Evolutionary conservation across 441 rosid genomes (phyloP).

Genomic region (Pelargonium myrrhifolium): DNA sequence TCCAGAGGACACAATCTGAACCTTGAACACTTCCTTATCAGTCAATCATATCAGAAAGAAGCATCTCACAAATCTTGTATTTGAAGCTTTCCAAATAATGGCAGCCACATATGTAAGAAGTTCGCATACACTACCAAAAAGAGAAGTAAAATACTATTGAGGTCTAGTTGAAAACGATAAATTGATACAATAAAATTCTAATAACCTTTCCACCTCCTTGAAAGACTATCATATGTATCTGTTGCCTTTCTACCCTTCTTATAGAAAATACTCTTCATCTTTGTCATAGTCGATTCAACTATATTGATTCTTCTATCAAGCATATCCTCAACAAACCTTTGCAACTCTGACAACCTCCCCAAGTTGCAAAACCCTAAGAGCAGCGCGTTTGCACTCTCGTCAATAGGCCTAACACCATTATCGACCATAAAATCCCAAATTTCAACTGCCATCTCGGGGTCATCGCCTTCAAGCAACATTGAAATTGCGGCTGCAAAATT

Average conservation of each 20-base stretch:
- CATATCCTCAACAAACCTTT: constrained; percentile 39
- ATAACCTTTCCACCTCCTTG: constrained; percentile 36
- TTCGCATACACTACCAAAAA: constrained; percentile 1
- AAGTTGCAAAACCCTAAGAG: constrained; percentile 43
- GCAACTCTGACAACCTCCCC: constrained; percentile 39
- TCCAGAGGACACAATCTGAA: not conserved
- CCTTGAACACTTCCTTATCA: not conserved
- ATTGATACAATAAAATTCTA: constrained; percentile 15
- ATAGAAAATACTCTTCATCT: constrained; percentile 34
- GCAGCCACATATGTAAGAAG: not conserved
- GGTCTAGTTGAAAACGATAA: constrained; percentile 5
- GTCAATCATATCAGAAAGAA: not conserved
- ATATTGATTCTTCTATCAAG: constrained; percentile 37
- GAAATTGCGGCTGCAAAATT: constrained; percentile 38
- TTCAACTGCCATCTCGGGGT: constrained; percentile 48
- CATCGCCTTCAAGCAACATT: constrained; percentile 36
- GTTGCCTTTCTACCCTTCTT: constrained; percentile 32
- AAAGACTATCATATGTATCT: constrained; percentile 41
- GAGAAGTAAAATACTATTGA: constrained; percentile 6
- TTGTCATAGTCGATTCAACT: constrained; percentile 39
- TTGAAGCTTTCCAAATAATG: not conserved
- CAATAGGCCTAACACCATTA: constrained; percentile 32
- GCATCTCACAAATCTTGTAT: not conserved
- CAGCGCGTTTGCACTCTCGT: constrained; percentile 37
- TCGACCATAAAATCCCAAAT: constrained; percentile 51